Conservation (phyloP, 495 filamentous ascomycete species). For the Lasiosphaeris hirsuta region DNA sequence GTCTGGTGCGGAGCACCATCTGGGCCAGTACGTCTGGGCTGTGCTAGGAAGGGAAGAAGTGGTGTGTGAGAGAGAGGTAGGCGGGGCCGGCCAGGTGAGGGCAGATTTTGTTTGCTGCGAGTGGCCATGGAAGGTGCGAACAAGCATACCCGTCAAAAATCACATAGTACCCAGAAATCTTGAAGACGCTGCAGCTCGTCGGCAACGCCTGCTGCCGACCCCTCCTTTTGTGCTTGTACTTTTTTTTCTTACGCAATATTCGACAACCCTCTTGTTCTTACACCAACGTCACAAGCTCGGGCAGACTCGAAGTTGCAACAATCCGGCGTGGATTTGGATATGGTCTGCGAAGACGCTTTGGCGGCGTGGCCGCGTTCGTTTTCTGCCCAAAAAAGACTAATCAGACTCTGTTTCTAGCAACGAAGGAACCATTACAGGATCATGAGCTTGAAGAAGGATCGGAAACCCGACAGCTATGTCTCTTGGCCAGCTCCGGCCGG, state of each 20-base stretch:
- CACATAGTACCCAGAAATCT: slow-evolving; percentile 20
- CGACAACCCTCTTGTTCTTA: neutral
- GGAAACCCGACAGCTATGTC: neutral
- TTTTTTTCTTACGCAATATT: neutral
- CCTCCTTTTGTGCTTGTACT: too few relatives aligned
- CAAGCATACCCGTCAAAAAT: slow-evolving; percentile 22
- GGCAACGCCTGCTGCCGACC: neutral
- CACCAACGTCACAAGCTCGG: neutral
- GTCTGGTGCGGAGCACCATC: neutral
- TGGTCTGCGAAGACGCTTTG: neutral
- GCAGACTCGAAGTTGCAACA: neutral
- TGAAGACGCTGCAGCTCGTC: neutral
- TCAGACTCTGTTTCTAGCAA: slow-evolving; percentile 16
- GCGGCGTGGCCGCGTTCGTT: slow-evolving; percentile 9
- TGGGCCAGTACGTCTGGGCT: neutral
- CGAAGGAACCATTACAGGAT: neutral
- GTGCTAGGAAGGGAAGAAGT: neutral
- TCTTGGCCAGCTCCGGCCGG: neutral
- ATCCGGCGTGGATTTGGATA: neutral
- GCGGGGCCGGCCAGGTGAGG: neutral
- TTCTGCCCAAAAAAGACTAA: slow-evolving; percentile 23
- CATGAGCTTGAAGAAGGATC: neutral
- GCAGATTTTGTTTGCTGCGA: neutral
- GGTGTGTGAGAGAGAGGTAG: neutral
- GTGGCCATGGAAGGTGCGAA: neutral